These are phyloP conservation scores for Bolboschoenus planiculmis DNA, from an alignment of 176 grass and related monocot genomes.

Conservation along the genomic window DNA sequence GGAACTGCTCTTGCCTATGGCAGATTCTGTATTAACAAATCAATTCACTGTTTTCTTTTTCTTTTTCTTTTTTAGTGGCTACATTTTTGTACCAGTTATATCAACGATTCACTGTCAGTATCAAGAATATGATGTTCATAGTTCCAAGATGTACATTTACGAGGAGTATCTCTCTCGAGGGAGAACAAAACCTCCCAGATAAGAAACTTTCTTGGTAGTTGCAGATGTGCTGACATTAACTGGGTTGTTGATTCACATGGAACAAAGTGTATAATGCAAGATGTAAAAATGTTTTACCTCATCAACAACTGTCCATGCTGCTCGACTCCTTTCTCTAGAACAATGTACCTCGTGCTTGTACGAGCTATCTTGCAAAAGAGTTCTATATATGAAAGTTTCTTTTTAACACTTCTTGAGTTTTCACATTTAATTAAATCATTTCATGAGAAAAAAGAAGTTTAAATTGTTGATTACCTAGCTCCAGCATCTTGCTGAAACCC, in stretches of 20 bases:
- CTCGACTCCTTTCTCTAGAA: constrained; percentile 85
- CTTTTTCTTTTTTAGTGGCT: neutral
- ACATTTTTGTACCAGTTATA: neutral
- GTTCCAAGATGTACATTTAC: neutral
- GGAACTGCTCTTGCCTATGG: neutral
- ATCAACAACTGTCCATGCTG: constrained; percentile 77
- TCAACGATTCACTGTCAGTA: neutral
- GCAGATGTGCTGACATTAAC: neutral
- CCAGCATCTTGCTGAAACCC: constrained; percentile 37
- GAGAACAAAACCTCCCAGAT: neutral
- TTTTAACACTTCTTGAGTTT: neutral
- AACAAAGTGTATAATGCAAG: constrained; percentile 1
- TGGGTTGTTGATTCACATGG: neutral
- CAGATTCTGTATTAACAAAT: neutral
- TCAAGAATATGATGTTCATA: neutral
- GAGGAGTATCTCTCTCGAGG: neutral
- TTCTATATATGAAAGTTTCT: constrained; percentile 28
- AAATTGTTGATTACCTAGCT: constrained; percentile 41
- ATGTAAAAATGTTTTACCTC: constrained; percentile 47
- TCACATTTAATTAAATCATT: neutral
- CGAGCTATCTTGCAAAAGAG: constrained; percentile 49
- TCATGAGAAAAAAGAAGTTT: neutral
- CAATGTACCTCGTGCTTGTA: constrained; percentile 67
- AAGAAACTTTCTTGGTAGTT: neutral
- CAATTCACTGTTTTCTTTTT: neutral